Percentiles rank a stretch among this genome's conserved stretches.
phyloP scores from a whole-genome alignment of 768 basidiomycete species.

The Trichaptum fuscoviolaceum region DNA sequence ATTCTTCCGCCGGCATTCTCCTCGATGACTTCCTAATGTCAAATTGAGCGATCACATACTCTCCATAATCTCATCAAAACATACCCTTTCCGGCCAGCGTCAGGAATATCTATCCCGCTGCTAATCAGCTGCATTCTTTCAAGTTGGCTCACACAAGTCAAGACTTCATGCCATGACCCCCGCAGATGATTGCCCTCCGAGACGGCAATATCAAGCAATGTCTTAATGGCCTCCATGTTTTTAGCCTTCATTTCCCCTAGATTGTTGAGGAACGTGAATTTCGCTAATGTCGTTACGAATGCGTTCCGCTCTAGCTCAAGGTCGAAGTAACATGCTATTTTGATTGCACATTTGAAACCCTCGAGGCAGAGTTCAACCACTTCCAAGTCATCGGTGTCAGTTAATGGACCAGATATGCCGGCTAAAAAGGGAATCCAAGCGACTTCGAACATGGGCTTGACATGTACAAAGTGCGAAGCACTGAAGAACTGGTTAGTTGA shows the following conservation, averaged over 20 bases:
- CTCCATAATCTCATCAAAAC: slow-evolving; percentile 18
- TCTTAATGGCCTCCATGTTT: slow-evolving; percentile 99
- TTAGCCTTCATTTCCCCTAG: slow-evolving; percentile 98
- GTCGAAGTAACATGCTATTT: slow-evolving; percentile 95
- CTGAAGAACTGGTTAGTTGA: slow-evolving; percentile 90
- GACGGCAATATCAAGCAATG: slow-evolving; percentile 89
- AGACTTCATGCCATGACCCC: slow-evolving; percentile 92
- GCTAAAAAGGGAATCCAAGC: slow-evolving; percentile 99
- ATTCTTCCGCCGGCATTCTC: slow-evolving; percentile 81
- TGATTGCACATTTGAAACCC: slow-evolving; percentile 96
- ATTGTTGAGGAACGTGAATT: slow-evolving; percentile 98
- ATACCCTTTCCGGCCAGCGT: slow-evolving; percentile 76
- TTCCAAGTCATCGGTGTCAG: slow-evolving; percentile 92
- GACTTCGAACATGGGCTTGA: slow-evolving; percentile 98
- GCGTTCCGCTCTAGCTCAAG: slow-evolving; percentile 97
- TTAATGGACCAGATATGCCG: slow-evolving; percentile 88
- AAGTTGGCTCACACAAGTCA: slow-evolving; percentile 96
- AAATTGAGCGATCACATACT: slow-evolving; percentile 4
- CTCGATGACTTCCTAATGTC: slow-evolving; percentile 33
- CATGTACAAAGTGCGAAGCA: slow-evolving; percentile 94
- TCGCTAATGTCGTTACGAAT: slow-evolving; percentile 92
- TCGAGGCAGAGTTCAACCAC: slow-evolving; percentile 89
- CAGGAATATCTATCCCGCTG: slow-evolving; percentile 80
- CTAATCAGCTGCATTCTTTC: slow-evolving; percentile 99
- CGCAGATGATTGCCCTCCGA: slow-evolving; percentile 96